Base-by-base conservation (phyloP, 176 grass and related monocot genomes). In the Aegilops tauschii region DNA sequence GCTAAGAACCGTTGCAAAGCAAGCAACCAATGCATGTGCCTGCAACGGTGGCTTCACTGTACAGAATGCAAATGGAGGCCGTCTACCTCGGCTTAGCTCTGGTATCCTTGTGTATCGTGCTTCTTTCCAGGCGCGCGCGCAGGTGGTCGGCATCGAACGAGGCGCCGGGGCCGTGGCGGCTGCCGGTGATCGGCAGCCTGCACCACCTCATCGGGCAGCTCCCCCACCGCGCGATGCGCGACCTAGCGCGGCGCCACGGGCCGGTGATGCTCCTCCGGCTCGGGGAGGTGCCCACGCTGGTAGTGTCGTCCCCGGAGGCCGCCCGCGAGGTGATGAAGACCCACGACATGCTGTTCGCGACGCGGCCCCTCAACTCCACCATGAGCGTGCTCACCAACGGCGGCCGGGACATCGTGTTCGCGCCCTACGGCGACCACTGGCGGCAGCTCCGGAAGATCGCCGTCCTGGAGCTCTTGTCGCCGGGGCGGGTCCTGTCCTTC, bases 131-230 rank as follows among this genome's bases (percentile, higher is more conserved):
- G 31, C 67, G 28, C 5, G 6, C 13, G 6, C 67, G 63, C 10
- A 45, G 44, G 42, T 1, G 9, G 9, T 30, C 25, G 9, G 10
- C 63, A 2, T 7, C 29, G 13, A 27, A 66, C 4, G 30, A 13
- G 29, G 78, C 83, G 21, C 88, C 88, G 0, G 88, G 88, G 10
- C 88, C 88, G 63, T 65, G 63, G 63, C 63, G 30, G 63, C 63
- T 65, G 27, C 27, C 27, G 63, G 27, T 61, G 20, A n/a, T 61
- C 36, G 88, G 89, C 80, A 82, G 80, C 76, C 14, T 94, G 17
- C 92, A 94, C 79, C 92, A 94, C 83, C 20, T 94, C 35, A 27
- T 59, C 13, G 83, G 89, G 0, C 5, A 76, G 31, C 87, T 84
- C 12, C 89, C 84, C 10, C 76, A 92, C 69, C 89, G 56, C 18